These are phyloP conservation scores for Tephrocybe sp. DNA, from an alignment of 768 basidiomycete genomes.

Conservation along the genomic window DNA sequence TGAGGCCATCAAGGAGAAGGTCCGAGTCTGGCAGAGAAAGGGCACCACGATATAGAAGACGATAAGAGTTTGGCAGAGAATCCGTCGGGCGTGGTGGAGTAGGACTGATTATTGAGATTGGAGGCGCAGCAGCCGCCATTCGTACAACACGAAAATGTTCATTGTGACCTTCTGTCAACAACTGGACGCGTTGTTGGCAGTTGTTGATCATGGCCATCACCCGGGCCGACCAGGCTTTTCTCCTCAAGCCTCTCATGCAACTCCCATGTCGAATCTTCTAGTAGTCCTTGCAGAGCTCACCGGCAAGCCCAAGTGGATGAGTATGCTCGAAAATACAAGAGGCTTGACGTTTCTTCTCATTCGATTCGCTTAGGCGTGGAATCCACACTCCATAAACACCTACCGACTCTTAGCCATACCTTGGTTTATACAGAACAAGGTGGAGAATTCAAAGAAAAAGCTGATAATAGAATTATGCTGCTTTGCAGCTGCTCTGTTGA, in stretches of 20 bases:
- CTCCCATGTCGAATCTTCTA: slow-evolving; percentile 15
- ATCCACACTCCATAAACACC: slow-evolving; percentile 4
- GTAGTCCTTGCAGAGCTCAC: slow-evolving; percentile 7
- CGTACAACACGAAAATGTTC: slow-evolving; percentile 8
- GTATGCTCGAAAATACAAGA: slow-evolving; percentile 2
- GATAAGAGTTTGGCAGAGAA: slow-evolving; percentile 29
- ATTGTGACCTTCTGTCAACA: slow-evolving; percentile 21
- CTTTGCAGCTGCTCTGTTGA: slow-evolving; percentile 5
- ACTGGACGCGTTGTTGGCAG: slow-evolving; percentile 17
- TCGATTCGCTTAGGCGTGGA: slow-evolving; percentile 1
- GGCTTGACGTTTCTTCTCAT: neutral
- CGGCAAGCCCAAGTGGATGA: slow-evolving; percentile 4
- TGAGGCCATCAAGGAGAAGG: slow-evolving; percentile 70
- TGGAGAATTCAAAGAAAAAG: neutral
- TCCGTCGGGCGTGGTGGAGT: slow-evolving; percentile 21
- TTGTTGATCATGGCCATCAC: slow-evolving; percentile 5
- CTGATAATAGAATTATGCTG: neutral
- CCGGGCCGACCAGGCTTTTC: neutral
- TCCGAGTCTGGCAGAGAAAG: slow-evolving; percentile 74
- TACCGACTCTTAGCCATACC: slow-evolving; percentile 1
- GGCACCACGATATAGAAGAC: slow-evolving; percentile 75
- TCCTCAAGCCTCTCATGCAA: neutral
- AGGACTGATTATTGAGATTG: slow-evolving; percentile 16
- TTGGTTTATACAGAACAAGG: slow-evolving; percentile 6
- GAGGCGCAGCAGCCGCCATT: slow-evolving; percentile 15